Conservation (phyloP, 2,329 filamentous ascomycete genomes). For the Fusarium nanum region DNA sequence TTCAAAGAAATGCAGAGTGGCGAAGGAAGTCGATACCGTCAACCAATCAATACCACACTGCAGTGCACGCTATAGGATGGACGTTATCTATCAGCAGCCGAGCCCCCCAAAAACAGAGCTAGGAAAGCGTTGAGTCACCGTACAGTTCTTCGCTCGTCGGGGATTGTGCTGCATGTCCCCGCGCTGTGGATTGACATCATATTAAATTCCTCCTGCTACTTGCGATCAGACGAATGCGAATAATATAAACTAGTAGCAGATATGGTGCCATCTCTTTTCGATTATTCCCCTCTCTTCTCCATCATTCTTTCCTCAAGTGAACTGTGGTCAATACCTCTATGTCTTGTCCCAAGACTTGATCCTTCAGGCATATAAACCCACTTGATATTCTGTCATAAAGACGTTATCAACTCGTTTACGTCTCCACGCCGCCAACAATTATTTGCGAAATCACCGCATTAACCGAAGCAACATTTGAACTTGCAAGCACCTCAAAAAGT, state of each 20-base stretch:
- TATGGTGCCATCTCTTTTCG: not conserved
- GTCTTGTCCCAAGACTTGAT: not conserved
- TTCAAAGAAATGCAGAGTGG: conserved; percentile 8
- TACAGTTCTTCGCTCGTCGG: conserved; percentile 8
- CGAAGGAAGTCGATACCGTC: not conserved
- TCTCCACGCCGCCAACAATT: not conserved
- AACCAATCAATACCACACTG: conserved; percentile 22
- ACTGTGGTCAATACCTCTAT: not conserved
- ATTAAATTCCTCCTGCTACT: conserved; percentile 5
- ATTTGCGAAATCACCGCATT: not conserved
- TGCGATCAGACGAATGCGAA: not conserved
- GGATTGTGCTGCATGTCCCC: conserved; percentile 16
- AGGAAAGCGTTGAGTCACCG: conserved; percentile 9
- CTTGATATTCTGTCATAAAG: conserved; percentile 10
- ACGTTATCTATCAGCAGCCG: conserved; percentile 20
- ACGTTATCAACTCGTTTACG: not conserved
- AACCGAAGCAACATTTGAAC: not conserved
- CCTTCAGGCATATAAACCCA: not conserved
- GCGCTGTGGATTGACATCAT: conserved; percentile 37
- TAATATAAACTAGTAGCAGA: not conserved
- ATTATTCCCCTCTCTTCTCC: not conserved
- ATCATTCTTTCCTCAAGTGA: not conserved
- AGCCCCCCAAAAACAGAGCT: not conserved
- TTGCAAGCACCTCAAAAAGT: too few relatives aligned
- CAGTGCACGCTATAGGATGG: conserved; percentile 2